These are phyloP conservation scores for Fusarium tricinctum DNA, from an alignment of 2,329 filamentous ascomycete genomes.

Conservation along the genomic window DNA sequence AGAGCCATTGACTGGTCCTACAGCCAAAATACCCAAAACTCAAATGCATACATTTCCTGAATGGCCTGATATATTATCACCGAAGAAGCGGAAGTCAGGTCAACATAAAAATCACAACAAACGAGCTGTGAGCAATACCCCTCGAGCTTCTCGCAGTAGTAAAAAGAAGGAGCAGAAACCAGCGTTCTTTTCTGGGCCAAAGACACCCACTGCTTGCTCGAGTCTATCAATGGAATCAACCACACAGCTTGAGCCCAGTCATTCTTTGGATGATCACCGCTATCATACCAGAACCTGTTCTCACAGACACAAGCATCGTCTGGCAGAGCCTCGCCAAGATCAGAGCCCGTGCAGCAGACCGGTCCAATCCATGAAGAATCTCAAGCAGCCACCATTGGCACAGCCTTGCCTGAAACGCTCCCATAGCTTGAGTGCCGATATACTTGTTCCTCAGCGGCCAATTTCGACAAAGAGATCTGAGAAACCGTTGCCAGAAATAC, in stretches of 20 bases:
- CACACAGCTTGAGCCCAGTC: neutral
- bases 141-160: neutral
- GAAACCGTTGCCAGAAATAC: constrained; percentile 27
- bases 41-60: constrained; percentile 31
- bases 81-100: constrained; percentile 9
- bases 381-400: constrained; percentile 4
- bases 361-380: constrained; percentile 16
- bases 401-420: constrained; percentile 27
- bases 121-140: neutral
- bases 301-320: neutral
- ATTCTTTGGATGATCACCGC: neutral
- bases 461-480: neutral
- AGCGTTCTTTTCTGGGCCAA: constrained; percentile 36
- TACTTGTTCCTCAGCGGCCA: constrained; percentile 15
- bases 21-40: constrained; percentile 25
- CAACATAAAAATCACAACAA: neutral
- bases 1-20: constrained; percentile 21
- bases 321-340: neutral
- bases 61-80: constrained; percentile 18
- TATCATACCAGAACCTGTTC: neutral
- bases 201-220: constrained; percentile 6
- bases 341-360: constrained; percentile 8
- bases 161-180: neutral
- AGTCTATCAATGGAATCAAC: constrained; percentile 2
- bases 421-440: constrained; percentile 34